These are phyloP conservation scores for Fusarium siculi DNA, from an alignment of 2,329 filamentous ascomycete species.

Conservation along the genomic window DNA sequence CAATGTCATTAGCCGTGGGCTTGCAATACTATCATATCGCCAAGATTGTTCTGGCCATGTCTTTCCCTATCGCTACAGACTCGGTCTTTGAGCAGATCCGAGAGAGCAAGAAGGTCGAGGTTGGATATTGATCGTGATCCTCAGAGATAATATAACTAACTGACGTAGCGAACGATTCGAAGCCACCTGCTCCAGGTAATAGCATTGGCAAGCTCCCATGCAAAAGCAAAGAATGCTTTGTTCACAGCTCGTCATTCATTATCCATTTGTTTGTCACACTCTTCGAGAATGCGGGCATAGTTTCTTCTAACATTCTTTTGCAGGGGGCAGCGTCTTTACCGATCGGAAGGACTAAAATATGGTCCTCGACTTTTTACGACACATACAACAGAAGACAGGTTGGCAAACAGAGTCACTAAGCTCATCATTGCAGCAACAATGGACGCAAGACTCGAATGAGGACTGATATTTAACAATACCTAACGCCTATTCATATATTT, in stretches of 20 bases:
- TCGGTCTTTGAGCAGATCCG: background rate
- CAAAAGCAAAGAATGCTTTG: background rate
- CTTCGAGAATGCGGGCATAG: too few relatives aligned
- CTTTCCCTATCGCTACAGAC: background rate
- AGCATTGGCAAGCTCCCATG: background rate
- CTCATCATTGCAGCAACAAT: background rate
- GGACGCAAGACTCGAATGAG: background rate
- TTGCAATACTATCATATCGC: conserved; percentile 1
- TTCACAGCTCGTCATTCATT: background rate
- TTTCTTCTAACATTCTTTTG: too few relatives aligned
- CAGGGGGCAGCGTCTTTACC: background rate
- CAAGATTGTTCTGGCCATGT: background rate
- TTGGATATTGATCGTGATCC: too few relatives aligned
- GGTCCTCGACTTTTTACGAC: background rate
- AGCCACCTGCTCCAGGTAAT: background rate
- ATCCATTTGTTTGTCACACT: background rate
- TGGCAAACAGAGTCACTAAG: background rate
- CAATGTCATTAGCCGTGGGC: background rate
- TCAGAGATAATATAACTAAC: background rate
- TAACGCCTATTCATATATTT: background rate
- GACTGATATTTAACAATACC: background rate
- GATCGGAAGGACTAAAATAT: background rate
- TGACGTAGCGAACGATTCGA: background rate
- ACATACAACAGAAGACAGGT: background rate
- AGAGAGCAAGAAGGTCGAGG: background rate